Conservation (phyloP, 345 rosid species). For the Bretschneidera sinensis region DNA sequence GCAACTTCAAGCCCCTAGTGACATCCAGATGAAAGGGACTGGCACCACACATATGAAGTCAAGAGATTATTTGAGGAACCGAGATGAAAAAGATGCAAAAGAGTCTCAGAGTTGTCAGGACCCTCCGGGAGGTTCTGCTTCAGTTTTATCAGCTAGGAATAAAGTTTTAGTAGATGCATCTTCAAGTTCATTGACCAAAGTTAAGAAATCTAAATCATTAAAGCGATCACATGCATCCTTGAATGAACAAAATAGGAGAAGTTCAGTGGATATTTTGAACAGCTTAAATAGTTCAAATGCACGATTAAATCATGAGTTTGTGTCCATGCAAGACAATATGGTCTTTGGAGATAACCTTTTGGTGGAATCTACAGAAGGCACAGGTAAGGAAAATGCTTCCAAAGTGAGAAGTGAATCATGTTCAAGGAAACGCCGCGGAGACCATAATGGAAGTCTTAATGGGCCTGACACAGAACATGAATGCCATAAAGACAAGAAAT, state of each 20-base stretch:
- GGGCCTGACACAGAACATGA: conserved; percentile 23
- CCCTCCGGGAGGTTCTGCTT: conserved; percentile 21
- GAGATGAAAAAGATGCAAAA: conserved; percentile 20
- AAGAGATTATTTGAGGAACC: conserved; percentile 12
- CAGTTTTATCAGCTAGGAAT: conserved; percentile 18
- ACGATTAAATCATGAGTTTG: conserved; percentile 19
- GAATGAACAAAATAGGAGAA: conserved; percentile 25
- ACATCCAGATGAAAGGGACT: conserved; percentile 22
- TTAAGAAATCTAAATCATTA: conserved; percentile 22
- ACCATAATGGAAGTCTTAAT: conserved; percentile 25
- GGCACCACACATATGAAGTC: conserved; percentile 16
- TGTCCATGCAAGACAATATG: conserved; percentile 17
- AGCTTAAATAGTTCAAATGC: too few species aligned
- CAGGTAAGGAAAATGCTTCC: conserved; percentile 22
- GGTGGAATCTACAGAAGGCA: conserved; percentile 23
- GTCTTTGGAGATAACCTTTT: conserved; percentile 15
- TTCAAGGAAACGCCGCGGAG: conserved; percentile 23
- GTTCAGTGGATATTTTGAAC: conserved; percentile 20
- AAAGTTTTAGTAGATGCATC: conserved; percentile 21
- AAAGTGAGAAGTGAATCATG: conserved; percentile 32
- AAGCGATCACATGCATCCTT: conserved; percentile 28
- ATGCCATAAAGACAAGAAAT: conserved; percentile 14
- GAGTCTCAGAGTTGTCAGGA: conserved; percentile 15
- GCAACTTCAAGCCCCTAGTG: conserved; percentile 30
- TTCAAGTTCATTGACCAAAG: conserved; percentile 17